Base-by-base conservation (phyloP, 306 rosid genomes). In the Astragalus membranaceus region DNA sequence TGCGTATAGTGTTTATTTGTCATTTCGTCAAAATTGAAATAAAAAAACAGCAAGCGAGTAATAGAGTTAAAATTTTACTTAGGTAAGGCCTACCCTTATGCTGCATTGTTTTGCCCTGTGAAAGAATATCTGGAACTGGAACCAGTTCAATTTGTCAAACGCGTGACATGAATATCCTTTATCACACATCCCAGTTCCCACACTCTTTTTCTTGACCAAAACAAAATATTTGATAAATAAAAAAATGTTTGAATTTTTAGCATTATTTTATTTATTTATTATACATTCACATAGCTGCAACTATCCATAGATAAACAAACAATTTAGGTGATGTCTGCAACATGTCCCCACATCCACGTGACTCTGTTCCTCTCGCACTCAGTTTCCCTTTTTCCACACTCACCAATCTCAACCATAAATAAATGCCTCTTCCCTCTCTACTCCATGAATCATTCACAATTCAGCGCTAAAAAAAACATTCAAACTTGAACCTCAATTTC, bases 261-360 rank as follows among this genome's bases (percentile, higher is more conserved):
- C 42, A 61, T 49, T 26, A 14, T 73, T 63, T 63, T 73, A 11
- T 10, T 16, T 47, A 9, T 46, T 1, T 26, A 26, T 26, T 3
- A 26, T 26, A 26, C 30, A 26, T 26, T 23, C 26, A 3, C 44
- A 5, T 15, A 59, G 5, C 20, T 11, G 60, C 64, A 67, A 39
- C 23, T 58, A 56, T 75, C 41, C 23, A 5, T n/a, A 44, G 80
- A 48, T 35, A 62, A 11, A 59, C 26, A 70, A 67, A 50, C 75
- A 67, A 42, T 32, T 77, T 70, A 47, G 74, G 64, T 15, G n/a
- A 26, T 74, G 71, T 71, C 83, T 78, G 54, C 79, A 16, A 75
- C 79, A 73, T 64, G 79, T 70, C 85, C 89, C 93, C 89, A 85
- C 93, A 83, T 17, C 74, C 97, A 89, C 90, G 86, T 85, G 94